Evolutionary conservation across 2,329 filamentous ascomycete species (phyloP), one percentile per base, ranked within the genome.

Genomic region (Plectosphaerella plurivora): DNA sequence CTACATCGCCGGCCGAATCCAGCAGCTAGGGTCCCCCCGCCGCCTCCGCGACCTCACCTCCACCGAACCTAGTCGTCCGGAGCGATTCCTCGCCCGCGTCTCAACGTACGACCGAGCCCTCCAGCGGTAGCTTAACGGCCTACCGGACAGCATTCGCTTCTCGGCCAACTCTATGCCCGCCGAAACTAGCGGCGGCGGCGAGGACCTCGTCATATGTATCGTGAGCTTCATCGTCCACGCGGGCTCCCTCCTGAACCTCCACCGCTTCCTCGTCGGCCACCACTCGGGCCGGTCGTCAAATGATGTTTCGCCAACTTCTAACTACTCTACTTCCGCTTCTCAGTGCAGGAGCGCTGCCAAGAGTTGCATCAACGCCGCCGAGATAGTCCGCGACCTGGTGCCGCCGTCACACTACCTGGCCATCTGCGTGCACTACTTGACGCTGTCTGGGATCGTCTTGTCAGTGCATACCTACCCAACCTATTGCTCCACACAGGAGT

Each of bases 171-270:
- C 41, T 3, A n/a, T 53, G 14, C 52, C 54, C 9, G 50, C 45
- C 25, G 42, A 42, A 6, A 28, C 25, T 28, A 18, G 15, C 18
- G 39, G 45, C 11, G 56, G 55, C 1, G 53, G 55, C 5, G 52
- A 57, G 7, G 52, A 59, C n/a, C 54, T 64, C 24, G 57, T 60
- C 15, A 63, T 64, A 60, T 60, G 63, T 51, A 61, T 63, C 4
- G 62, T 65, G 14, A 55, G 61, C 16, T 65, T 64, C 47, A 62
- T 65, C 9, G 44, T 64, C 12, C 63, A 64, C 51, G 59, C 61
- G 2, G 63, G 63, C 1, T 63, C 59, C 4, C 53, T 65, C 1
- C 45, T 65, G 11, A 63, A 59, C 33, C 58, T 65, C 3, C 62
- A 63, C 35, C 47, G 60, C 56, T 60, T 50, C 3, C 25, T 28